Evolutionary conservation across 169 alveolate genomes (phyloP), one percentile per base, ranked within the genome.

Genomic region (Hepatocystis sp.): DNA sequence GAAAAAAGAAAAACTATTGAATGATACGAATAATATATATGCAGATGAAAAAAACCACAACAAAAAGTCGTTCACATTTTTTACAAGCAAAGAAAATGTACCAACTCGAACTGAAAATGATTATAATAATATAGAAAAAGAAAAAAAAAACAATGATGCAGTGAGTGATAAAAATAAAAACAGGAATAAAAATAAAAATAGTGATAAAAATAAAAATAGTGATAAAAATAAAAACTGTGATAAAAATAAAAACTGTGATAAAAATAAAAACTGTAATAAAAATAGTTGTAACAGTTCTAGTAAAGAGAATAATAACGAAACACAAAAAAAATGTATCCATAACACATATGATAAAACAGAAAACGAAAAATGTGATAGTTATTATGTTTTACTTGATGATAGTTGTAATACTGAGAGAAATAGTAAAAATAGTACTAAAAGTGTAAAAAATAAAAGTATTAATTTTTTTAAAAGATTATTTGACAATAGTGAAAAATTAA

Each of bases 1-100:
- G 2, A 21, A 71, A 46, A 71, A 71, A 40, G 56, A 71, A 71
- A 71, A 42, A 71, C 25, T 71, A 42, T 61, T 71, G 11, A 30
- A 56, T 42, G n/a, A 47, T 52, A 44, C 25, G 30, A 53, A 39
- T 36, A 63, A 55, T 23, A 39, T 42, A 0, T 23, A 4, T 34
- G 30, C 25, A 13, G 58, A 32, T 2, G n/a, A 32, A n/a, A 25
- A 28, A 7, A 39, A 7, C 1, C 13, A 2, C 5, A 21, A 42
- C 25, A 44, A 25, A n/a, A 63, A 65, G n/a, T 23, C n/a, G n/a
- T n/a, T n/a, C n/a, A n/a, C n/a, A n/a, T n/a, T n/a, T n/a, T n/a
- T n/a, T n/a, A n/a, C n/a, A n/a, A n/a, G n/a, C n/a, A n/a, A n/a
- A n/a, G n/a, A n/a, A n/a, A n/a, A n/a, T n/a, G n/a, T 65, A 52